These are phyloP conservation scores for Candida ponderosae DNA, from an alignment of 805 yeast genomes.

Conservation along the genomic window DNA sequence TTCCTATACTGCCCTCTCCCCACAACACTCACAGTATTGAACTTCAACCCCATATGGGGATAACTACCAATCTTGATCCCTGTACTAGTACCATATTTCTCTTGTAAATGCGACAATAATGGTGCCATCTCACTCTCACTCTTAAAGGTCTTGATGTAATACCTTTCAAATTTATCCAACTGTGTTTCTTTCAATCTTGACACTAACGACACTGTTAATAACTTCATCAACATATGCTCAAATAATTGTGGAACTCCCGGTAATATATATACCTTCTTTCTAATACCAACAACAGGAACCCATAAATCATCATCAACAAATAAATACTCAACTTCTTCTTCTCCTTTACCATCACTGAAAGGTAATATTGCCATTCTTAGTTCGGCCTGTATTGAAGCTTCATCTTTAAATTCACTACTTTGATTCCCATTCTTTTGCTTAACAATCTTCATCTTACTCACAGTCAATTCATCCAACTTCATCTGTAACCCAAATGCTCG, in stretches of 20 bases:
- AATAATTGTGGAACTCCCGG: constrained; percentile 85
- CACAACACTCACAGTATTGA: constrained; percentile 67
- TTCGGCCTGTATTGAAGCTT: constrained; percentile 50
- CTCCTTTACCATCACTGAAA: constrained; percentile 23
- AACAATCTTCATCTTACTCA: constrained; percentile 48
- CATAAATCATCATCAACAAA: constrained; percentile 51
- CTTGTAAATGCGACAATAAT: constrained; percentile 45
- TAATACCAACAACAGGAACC: constrained; percentile 79
- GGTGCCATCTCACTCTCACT: constrained; percentile 69
- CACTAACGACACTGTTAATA: constrained; percentile 28
- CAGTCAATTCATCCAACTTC: constrained; percentile 48
- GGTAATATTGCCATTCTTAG: constrained; percentile 81
- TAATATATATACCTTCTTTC: constrained; percentile 55
- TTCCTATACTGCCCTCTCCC: constrained; percentile 39
- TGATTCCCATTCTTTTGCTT: constrained; percentile 17
- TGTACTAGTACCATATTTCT: constrained; percentile 10
- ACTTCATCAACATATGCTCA: constrained; percentile 40
- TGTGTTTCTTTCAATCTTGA: constrained; percentile 27
- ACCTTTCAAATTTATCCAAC: constrained; percentile 30
- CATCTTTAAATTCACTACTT: constrained; percentile 24
- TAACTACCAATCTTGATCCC: constrained; percentile 73
- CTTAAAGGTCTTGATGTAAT: constrained; percentile 51
- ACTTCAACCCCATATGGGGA: constrained; percentile 62
- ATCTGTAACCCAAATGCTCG: constrained; percentile 48
- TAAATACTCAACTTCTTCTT: constrained; percentile 34